Conservation (phyloP, 2,329 filamentous ascomycete species). For the Claviceps purpurea region DNA sequence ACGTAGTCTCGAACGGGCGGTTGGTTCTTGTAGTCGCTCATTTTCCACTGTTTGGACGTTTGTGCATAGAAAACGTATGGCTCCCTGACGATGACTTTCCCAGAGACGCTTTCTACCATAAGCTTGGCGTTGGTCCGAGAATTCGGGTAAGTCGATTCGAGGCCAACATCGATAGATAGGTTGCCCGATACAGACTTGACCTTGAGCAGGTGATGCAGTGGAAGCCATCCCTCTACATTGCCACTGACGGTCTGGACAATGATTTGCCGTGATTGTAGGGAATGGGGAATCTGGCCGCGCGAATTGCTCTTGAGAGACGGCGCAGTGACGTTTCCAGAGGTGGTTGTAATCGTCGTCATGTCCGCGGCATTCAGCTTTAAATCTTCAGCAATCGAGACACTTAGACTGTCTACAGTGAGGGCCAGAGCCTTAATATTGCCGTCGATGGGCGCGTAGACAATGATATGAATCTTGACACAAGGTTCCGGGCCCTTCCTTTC, state of each 20-base stretch:
- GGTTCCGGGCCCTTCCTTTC: conserved; percentile 7
- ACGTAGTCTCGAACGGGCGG: neutral
- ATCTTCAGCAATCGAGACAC: conserved; percentile 26
- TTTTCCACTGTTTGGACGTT: neutral
- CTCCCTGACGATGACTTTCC: neutral
- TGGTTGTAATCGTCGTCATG: conserved; percentile 19
- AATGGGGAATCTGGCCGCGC: conserved; percentile 20
- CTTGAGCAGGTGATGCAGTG: conserved; percentile 34
- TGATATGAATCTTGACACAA: conserved; percentile 22
- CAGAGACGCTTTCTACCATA: neutral
- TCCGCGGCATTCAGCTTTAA: conserved; percentile 22
- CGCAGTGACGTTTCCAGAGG: conserved; percentile 21
- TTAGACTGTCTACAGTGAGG: conserved; percentile 25
- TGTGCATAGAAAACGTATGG: neutral
- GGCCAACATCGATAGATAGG: conserved; percentile 13
- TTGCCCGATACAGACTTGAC: conserved; percentile 31
- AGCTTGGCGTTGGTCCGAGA: neutral
- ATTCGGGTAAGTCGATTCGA: neutral
- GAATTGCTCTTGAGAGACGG: conserved; percentile 10
- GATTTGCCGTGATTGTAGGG: conserved; percentile 29
- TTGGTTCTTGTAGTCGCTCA: neutral
- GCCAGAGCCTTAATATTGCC: conserved; percentile 24
- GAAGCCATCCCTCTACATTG: conserved; percentile 33
- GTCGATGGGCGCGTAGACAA: conserved; percentile 30
- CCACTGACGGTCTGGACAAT: conserved; percentile 29